A percentile compares a stretch with the other conserved stretches of the same genome.
Conservation (phyloP, 352 stramenopile species). For the Globisporangium camurandrum region DNA sequence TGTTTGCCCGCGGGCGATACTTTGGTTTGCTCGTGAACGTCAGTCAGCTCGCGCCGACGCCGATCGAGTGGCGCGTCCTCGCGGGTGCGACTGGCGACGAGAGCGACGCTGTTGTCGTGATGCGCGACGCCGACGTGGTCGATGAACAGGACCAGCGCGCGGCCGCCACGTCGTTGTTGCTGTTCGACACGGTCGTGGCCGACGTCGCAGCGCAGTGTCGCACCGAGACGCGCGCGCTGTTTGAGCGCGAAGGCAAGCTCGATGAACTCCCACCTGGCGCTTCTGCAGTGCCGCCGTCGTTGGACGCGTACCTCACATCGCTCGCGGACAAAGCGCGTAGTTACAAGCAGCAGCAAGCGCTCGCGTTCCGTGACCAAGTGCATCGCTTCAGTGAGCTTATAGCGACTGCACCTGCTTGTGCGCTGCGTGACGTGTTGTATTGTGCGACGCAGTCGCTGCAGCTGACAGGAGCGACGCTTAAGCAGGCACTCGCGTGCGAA, state of each 20-base stretch:
- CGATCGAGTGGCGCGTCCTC: conserved; percentile 26
- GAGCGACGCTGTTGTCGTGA: conserved; percentile 6
- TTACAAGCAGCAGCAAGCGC: conserved; percentile 50
- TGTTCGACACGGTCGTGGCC: conserved; percentile 49
- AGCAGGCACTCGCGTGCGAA: conserved; percentile 21
- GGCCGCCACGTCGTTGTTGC: no score
- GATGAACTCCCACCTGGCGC: conserved; percentile 52
- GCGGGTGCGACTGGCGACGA: neutral
- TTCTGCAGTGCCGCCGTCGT: conserved; percentile 57
- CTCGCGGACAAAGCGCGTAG: conserved; percentile 50
- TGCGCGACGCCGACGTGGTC: conserved; percentile 35
- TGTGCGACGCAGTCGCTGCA: conserved; percentile 19
- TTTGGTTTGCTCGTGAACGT: conserved; percentile 50
- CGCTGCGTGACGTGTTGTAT: conserved; percentile 29
- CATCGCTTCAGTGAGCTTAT: conserved; percentile 51
- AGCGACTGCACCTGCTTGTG: conserved; percentile 33
- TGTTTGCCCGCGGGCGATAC: conserved; percentile 55
- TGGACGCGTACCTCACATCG: conserved; percentile 65
- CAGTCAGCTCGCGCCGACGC: conserved; percentile 34
- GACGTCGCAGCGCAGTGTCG: conserved; percentile 50
- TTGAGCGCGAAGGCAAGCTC: conserved; percentile 52
- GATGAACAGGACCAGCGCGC: conserved; percentile 26
- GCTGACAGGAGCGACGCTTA: conserved; percentile 9
- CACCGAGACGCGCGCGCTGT: conserved; percentile 43
- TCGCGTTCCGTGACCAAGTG: conserved; percentile 51